Evolutionary conservation across 1,284 basidiomycete species (phyloP), one percentile per base, ranked within the genome.

Genomic region (Thecaphora frezii): DNA sequence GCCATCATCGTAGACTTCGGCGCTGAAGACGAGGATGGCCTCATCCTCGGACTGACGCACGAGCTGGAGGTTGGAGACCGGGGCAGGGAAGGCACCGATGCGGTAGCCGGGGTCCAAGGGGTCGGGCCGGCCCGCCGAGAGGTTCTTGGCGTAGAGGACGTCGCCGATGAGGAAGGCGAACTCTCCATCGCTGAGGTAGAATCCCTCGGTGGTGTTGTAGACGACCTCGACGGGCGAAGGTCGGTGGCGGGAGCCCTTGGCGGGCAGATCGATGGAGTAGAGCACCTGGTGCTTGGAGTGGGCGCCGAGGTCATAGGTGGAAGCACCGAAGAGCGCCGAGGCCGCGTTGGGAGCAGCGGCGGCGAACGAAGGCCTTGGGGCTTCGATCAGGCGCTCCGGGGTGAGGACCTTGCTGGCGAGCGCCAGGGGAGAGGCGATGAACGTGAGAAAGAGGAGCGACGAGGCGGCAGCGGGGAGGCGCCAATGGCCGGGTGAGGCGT

Each of bases 1-100:
- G 18, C 69, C 66, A 36, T 73, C 70, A 5, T 55, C 58, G 30
- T 71, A 73, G 24, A 73, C 70, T 18, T 40, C 42, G 2, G 70
- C 69, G 14, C 53, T 46, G 41, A 73, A 73, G 36, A 66, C 58
- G 19, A 71, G 44, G 12, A 58, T 58, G 2, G 37, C 48, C 2
- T 40, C 18, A 4, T 5, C 10, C 12, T 49, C 23, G 1, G 40
- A 26, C 22, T 40, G 42, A 5, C 23, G 22, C 16, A 54, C 44
- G 1, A 28, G 16, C 13, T 51, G 39, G 30, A 65, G 13, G 26
- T 55, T 43, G n/a, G 39, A 5, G n/a, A 51, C 33, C 16, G 21
- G n/a, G 5, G 47, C 33, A 13, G 58, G 62, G 24, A 65, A 44
- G 40, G 40, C 37, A 22, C 49, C 49, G 33, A 46, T 46, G 16